Base-by-base conservation (phyloP, 164 flowering plant genomes). In the Taxillus chinensis region DNA sequence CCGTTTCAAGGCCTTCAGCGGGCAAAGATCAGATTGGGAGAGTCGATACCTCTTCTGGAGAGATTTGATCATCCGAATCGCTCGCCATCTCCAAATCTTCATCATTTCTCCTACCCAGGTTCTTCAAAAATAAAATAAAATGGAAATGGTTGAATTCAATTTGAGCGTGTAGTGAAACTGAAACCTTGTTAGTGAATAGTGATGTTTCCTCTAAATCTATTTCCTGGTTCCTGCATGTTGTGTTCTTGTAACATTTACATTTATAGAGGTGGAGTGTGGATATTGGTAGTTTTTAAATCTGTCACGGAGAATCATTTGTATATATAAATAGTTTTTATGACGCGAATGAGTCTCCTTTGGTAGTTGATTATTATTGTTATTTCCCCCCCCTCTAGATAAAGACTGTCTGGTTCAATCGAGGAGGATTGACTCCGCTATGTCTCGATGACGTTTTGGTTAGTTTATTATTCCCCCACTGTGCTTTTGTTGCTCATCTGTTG, bases 381-480 rank as follows among this genome's bases (percentile, higher is more conserved):
- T 5, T 58, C 65, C 39, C 8, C 13, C 16, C 38, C 37, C 16
- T 67, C 57, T 39, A 82, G 89, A 79, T 86, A 4, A 82, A 68
- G 73, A 71, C 66, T 9, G 68, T 64, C 39, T 93, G 98, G 98
- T 93, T 93, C 61, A 74, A 67, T 58, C 74, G 81, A 51, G 80
- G 79, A 55, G 92, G 93, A 13, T 64, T 90, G 75, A 81, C 79
- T 10, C 99, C 96, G 45, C 66, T 93, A 60, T 90, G 95, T 73
- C 73, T 93, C 13, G 91, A 87, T 13, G 80, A 71, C 60, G 97
- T 93, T 5, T 73, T 90, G 80, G 95, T 88, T 55, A 77, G 85
- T 40, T 66, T 70, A 48, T 58, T 11, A 17, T 11, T 54, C 7
- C 11, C 13, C 13, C 10, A 49, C 13, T 12, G 14, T 49, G 4